Base-by-base conservation (phyloP, 352 stramenopile species). In the Pseudoperonospora humuli region DNA sequence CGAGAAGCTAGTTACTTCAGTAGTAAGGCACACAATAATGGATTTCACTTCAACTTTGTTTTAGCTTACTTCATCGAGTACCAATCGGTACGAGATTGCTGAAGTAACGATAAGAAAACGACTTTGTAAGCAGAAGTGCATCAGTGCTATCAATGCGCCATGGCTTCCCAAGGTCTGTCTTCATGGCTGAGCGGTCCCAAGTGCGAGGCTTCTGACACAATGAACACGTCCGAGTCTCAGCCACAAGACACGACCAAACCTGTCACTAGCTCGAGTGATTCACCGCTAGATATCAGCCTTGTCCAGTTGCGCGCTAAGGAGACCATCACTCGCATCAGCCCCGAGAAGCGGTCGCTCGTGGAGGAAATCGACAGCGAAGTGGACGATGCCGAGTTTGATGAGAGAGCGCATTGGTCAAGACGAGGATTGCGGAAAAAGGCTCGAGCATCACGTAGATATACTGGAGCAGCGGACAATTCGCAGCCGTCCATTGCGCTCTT, bases 351-450 rank as follows among this genome's bases (percentile, higher is more conserved):
- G 42, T 51, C 57, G 54, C 40, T 69, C 25, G 52, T 81, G 19
- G 73, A 88, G 54, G 64, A 75, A 32, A 86, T 88, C 43, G 76
- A 88, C 50, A 80, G 54, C 35, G 76, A 88, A 34, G 67, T 65
- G 25, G 76, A 88, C 46, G 76, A 88, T 51, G 56, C 39, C 20
- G 76, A 88, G 52, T 86, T 88, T 34, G 76, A 86, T 18, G 72
- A 86, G 31, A 50, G 64, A 11, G 70, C 72, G 28, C 73, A 86
- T 17, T 88, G 73, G 76, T 54, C 62, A 2, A 51, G 73, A 9
- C 57, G 67, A n/a, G 52, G 56, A n/a, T 32, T 42, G 1, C 39
- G 58, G 24, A 68, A 63, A 20, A 80, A 75, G 41, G 56, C 59
- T 10, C 55, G 63, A 7, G 45, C 40, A 13, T 51, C 60, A 34